Percentiles rank a stretch among this genome's conserved stretches.
Conservation (phyloP, 2,329 filamentous ascomycete species). For the Hortaea sp. region DNA sequence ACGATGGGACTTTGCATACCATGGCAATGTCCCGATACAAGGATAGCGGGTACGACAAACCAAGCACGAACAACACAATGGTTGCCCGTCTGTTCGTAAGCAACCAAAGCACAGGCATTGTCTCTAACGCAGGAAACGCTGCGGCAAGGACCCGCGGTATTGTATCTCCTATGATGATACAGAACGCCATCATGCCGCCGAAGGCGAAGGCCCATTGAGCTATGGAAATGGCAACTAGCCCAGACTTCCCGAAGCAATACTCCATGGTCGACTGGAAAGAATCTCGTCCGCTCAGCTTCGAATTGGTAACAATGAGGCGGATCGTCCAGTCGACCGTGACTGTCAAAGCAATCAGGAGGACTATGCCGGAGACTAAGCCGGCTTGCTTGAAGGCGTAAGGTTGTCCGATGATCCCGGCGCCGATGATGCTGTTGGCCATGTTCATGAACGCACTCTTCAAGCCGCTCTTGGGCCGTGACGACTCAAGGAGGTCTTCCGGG, state of each 20-base stretch:
- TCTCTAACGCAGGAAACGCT: constrained; percentile 64
- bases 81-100: constrained; percentile 71
- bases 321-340: constrained; percentile 95
- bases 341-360: constrained; percentile 70
- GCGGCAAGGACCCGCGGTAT: constrained; percentile 83
- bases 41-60: constrained; percentile 81
- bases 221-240: constrained; percentile 77
- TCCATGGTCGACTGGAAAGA: constrained; percentile 95
- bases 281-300: constrained; percentile 85
- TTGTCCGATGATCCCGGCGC: constrained; percentile 63
- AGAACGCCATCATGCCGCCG: constrained; percentile 96
- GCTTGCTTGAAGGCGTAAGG: constrained; percentile 95
- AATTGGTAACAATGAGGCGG: constrained; percentile 91
- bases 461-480: constrained; percentile 68
- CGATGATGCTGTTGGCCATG: constrained; percentile 98
- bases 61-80: constrained; percentile 79
- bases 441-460: constrained; percentile 94
- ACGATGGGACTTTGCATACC: constrained; percentile 40
- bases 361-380: constrained; percentile 67
- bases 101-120: constrained; percentile 69
- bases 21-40: constrained; percentile 96
- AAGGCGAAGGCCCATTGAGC: constrained; percentile 99
- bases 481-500: constrained; percentile 49
- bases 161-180: constrained; percentile 91
- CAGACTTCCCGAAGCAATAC: constrained; percentile 82